Evolutionary conservation across 805 yeast species (phyloP).

Genomic region (Sugiyamaella smithiae): DNA sequence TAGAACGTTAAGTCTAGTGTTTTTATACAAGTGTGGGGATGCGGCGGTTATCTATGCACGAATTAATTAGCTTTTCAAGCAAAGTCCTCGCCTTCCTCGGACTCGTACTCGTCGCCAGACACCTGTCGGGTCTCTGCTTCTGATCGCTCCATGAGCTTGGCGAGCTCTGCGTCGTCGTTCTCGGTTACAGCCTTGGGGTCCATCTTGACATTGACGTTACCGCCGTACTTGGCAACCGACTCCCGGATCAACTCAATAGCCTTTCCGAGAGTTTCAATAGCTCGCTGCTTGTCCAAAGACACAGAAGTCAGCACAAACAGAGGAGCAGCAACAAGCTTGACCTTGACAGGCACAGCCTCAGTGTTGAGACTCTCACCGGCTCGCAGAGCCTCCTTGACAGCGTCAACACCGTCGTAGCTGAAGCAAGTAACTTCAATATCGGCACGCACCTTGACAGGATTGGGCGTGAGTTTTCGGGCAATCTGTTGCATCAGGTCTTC

Average conservation of each 20-base stretch:
- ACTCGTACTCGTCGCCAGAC: constrained; percentile 69
- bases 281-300: constrained; percentile 86
- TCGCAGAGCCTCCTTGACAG: constrained; percentile 82
- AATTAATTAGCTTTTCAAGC: constrained; percentile 4
- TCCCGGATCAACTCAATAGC: constrained; percentile 77
- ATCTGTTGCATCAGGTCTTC: constrained; percentile 85
- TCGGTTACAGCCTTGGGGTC: constrained; percentile 99
- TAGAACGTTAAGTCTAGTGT: too few relatives aligned
- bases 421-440: constrained; percentile 97
- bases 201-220: constrained; percentile 90
- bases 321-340: constrained; percentile 96
- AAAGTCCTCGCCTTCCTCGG: constrained; percentile 39
- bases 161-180: constrained; percentile 96
- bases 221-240: constrained; percentile 70
- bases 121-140: constrained; percentile 86
- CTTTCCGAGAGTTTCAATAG: constrained; percentile 70
- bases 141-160: constrained; percentile 89
- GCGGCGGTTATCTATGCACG: constrained; percentile 6
- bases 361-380: constrained; percentile 84
- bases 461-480: constrained; percentile 92
- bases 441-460: constrained; percentile 97
- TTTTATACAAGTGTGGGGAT: too few relatives aligned
- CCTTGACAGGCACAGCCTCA: constrained; percentile 85
- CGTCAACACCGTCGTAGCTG: constrained; percentile 96
- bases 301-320: constrained; percentile 90